Percentiles rank a stretch among this genome's conserved stretches.
Evolutionary conservation across 257 asterid genomes (phyloP).

Genomic region (Solanum okadae): DNA sequence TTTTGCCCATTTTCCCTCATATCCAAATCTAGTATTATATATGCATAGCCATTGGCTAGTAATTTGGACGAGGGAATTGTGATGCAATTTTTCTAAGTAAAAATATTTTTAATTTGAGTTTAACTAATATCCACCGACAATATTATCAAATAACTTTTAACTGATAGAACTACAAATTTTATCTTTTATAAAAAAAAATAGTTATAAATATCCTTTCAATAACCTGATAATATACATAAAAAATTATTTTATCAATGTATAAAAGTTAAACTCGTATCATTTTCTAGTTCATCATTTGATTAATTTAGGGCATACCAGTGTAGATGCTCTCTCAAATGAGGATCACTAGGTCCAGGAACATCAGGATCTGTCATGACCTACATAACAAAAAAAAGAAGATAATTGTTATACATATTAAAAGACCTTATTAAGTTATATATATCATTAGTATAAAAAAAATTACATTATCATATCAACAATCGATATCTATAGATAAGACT

Average conservation of each 20-base stretch:
- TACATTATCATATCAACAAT: neutral
- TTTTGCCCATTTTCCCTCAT: neutral
- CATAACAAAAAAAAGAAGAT: neutral
- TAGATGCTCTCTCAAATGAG: slow-evolving; percentile 72
- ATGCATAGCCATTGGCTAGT: neutral
- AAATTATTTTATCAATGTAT: neutral
- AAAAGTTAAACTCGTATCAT: neutral
- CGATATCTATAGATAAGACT: neutral
- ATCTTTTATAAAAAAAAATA: neutral
- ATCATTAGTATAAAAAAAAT: neutral
- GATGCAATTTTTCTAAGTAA: neutral
- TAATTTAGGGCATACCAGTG: slow-evolving; percentile 41
- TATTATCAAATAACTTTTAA: neutral
- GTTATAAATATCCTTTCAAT: neutral
- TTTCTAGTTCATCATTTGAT: neutral
- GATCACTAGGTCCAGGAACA: slow-evolving; percentile 92
- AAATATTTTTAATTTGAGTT: neutral
- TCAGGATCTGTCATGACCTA: slow-evolving; percentile 89
- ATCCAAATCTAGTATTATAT: neutral
- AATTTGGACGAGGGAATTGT: neutral
- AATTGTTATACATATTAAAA: neutral
- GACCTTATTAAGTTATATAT: neutral
- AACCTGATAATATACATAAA: neutral
- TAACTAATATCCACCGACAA: neutral
- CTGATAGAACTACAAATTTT: fast-evolving